Conservation (phyloP, 805 yeast genomes). For the Saturnispora quitensis region DNA sequence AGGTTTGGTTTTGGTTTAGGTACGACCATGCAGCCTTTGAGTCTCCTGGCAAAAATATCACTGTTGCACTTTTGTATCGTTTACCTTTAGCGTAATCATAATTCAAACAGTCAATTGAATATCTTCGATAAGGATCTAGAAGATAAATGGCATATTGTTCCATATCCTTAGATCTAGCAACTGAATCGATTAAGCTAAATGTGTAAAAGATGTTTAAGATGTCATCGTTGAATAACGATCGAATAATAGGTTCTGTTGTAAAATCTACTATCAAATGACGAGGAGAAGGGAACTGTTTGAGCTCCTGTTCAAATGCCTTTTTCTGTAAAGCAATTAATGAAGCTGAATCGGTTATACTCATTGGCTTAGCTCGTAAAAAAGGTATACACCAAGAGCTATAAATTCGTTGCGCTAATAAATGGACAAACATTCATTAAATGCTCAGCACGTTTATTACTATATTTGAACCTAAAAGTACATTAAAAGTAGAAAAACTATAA, state of each 20-base stretch:
- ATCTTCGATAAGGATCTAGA: conserved; percentile 52
- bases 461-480: no score
- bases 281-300: conserved; percentile 14
- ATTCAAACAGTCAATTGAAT: conserved; percentile 63
- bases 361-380: not conserved
- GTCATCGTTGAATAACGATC: conserved; percentile 21
- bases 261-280: conserved; percentile 26
- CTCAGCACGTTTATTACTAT: not conserved
- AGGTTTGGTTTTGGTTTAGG: conserved; percentile 12
- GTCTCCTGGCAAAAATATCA: conserved; percentile 55
- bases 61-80: conserved; percentile 68
- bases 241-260: conserved; percentile 21
- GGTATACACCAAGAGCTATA: not conserved
- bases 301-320: conserved; percentile 14
- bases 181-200: conserved; percentile 23
- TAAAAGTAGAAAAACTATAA: no score
- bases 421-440: not conserved
- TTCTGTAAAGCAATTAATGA: conserved; percentile 16
- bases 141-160: conserved; percentile 65
- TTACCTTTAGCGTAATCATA: conserved; percentile 63
- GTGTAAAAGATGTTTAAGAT: conserved; percentile 25
- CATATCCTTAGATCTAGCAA: conserved; percentile 21
- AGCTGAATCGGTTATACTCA: not conserved
- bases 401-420: not conserved
- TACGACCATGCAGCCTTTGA: conserved; percentile 18